phyloP scores from a whole-genome alignment of 345 rosid genomes.

The Rubroshorea leprosula region DNA sequence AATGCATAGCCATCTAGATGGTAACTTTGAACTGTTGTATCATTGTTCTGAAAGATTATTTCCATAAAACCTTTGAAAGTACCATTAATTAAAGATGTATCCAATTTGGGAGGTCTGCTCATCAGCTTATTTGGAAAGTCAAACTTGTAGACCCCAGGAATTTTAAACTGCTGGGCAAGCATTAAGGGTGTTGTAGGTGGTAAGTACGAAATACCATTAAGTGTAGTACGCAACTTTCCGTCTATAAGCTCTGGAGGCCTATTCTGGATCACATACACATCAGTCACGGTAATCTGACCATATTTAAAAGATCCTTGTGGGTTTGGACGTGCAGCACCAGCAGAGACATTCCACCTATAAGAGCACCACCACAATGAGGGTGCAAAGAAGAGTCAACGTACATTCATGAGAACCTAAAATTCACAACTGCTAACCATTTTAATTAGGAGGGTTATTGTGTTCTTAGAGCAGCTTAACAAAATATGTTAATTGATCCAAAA shows the following conservation, averaged over 20 bases:
- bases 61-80: slow-evolving; percentile 84
- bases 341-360: slow-evolving; percentile 75
- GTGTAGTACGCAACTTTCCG: slow-evolving; percentile 54
- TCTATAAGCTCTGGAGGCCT: slow-evolving; percentile 67
- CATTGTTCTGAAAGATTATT: slow-evolving; percentile 88
- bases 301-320: slow-evolving; percentile 94
- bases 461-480: not conserved
- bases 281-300: slow-evolving; percentile 79
- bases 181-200: slow-evolving; percentile 79
- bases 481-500: not conserved
- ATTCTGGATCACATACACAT: slow-evolving; percentile 68
- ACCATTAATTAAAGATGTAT: slow-evolving; percentile 81
- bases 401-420: not conserved
- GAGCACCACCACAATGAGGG: slow-evolving; percentile 14
- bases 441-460: not conserved
- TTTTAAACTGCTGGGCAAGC: slow-evolving; percentile 79
- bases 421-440: slow-evolving; percentile 8
- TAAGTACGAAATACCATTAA: slow-evolving; percentile 80
- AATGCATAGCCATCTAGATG: slow-evolving; percentile 95
- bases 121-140: slow-evolving; percentile 74
- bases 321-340: slow-evolving; percentile 93
- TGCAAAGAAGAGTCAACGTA: slow-evolving; percentile 12
- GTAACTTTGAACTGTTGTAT: slow-evolving; percentile 64
- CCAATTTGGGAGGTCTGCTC: slow-evolving; percentile 73
- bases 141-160: slow-evolving; percentile 78